phyloP scores from a whole-genome alignment of 495 filamentous ascomycete genomes.

The Cercophora newfieldiana region DNA sequence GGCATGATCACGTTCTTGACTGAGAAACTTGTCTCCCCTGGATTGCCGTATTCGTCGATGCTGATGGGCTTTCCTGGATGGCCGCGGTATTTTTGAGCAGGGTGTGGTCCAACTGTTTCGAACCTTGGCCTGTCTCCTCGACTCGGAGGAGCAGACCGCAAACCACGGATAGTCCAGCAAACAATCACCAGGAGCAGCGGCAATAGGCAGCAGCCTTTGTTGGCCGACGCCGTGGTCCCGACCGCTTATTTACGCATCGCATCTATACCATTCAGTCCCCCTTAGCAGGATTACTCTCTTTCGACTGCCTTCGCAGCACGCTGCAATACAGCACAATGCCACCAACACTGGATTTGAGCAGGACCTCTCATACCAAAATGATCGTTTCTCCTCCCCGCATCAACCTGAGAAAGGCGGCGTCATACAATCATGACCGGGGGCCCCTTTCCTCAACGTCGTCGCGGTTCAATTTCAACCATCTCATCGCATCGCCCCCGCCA shows the following conservation, averaged over 20 bases:
- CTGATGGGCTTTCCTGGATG: not conserved
- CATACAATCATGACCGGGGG: constrained; percentile 50
- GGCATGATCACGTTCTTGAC: not conserved
- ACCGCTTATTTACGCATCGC: not conserved
- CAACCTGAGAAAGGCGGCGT: constrained; percentile 50
- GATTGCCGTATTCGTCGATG: not conserved
- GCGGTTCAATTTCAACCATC: constrained; percentile 60
- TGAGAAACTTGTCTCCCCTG: not conserved
- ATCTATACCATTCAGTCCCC: not conserved
- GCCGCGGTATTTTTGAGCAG: not conserved
- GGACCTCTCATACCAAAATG: constrained; percentile 50
- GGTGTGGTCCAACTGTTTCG: not conserved
- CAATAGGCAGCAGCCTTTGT: not conserved
- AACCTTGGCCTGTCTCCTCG: not conserved
- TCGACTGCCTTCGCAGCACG: not conserved
- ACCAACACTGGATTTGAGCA: constrained; percentile 50
- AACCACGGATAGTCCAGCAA: not conserved
- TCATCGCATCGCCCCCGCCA: constrained; percentile 62
- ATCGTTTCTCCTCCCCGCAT: constrained; percentile 51
- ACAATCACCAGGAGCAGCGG: not conserved
- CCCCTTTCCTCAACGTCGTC: constrained; percentile 56
- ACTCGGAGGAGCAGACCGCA: constrained; percentile 2
- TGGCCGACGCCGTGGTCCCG: not conserved
- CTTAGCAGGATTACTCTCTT: not conserved
- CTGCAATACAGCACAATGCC: constrained; percentile 37